Percentiles rank a stretch among this genome's conserved stretches.
Conservation (phyloP, 306 rosid species). For the Cyamopsis tetragonoloba region DNA sequence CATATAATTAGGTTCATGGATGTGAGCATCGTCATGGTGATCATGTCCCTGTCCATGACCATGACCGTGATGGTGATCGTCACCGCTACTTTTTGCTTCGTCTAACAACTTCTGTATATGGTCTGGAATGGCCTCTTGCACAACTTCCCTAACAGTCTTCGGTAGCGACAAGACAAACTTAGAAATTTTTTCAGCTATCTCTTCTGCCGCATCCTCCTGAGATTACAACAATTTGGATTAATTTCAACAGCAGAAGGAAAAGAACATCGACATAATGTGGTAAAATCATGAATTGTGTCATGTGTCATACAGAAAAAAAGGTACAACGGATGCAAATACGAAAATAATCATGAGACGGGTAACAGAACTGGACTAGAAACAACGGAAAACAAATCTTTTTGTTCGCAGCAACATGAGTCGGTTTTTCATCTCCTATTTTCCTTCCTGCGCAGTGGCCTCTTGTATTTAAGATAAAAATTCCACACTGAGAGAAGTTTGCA, state of each 20-base stretch:
- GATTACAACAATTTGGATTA: conserved; percentile 13
- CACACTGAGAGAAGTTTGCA: not conserved
- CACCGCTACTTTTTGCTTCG: conserved; percentile 46
- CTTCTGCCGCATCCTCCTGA: conserved; percentile 69
- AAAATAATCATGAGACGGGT: not conserved
- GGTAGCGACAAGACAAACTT: conserved; percentile 75
- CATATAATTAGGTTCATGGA: conserved; percentile 52
- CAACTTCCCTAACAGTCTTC: conserved; percentile 54
- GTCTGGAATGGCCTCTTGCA: conserved; percentile 61
- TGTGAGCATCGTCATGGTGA: conserved; percentile 21
- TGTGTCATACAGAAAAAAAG: not conserved
- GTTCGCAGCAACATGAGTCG: too few species aligned
- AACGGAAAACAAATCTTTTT: too few species aligned
- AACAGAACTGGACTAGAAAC: too few species aligned
- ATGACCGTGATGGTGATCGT: conserved; percentile 31
- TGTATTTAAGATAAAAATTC: not conserved
- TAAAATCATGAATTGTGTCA: not conserved
- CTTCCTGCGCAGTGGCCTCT: too few species aligned
- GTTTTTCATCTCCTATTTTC: too few species aligned
- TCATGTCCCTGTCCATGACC: conserved; percentile 39
- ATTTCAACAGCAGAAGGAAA: conserved; percentile 1
- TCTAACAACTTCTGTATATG: conserved; percentile 59
- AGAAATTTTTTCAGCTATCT: conserved; percentile 61
- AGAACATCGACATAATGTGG: not conserved
- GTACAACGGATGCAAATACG: not conserved